Percentiles rank a stretch among this genome's conserved stretches.
These are phyloP conservation scores for Botrytis pseudocinerea DNA, from an alignment of 2,329 filamentous ascomycete genomes.

Conservation along the genomic window DNA sequence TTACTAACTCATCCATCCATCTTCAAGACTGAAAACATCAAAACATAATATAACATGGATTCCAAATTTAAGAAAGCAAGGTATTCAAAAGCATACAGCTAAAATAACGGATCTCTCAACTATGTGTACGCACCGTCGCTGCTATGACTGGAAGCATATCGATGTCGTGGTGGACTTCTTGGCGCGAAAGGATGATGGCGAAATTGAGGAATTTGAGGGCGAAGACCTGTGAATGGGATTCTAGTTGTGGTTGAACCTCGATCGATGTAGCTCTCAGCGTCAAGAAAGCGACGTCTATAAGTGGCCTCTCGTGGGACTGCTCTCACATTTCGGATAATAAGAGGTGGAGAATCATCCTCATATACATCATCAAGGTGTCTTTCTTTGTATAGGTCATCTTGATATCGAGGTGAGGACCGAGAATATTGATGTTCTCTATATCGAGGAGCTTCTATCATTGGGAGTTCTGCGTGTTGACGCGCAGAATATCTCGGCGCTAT, in stretches of 20 bases:
- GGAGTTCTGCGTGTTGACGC: slow-evolving; percentile 25
- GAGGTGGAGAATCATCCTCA: slow-evolving; percentile 3
- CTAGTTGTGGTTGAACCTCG: background rate
- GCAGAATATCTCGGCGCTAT: background rate
- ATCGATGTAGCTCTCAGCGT: slow-evolving; percentile 13
- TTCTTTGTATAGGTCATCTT: slow-evolving; percentile 2
- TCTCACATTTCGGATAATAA: background rate
- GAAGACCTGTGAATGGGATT: slow-evolving; percentile 20
- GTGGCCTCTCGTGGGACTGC: slow-evolving; percentile 11
- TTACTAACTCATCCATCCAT: background rate
- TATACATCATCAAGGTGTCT: slow-evolving; percentile 4
- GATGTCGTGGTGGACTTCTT: slow-evolving; percentile 17
- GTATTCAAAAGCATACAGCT: background rate
- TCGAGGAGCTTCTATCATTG: slow-evolving; percentile 15
- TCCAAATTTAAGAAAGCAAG: background rate
- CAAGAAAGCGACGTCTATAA: slow-evolving; percentile 15
- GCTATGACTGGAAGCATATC: slow-evolving; percentile 20
- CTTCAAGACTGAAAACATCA: background rate
- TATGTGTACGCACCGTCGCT: slow-evolving; percentile 4
- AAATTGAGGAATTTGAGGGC: slow-evolving; percentile 16
- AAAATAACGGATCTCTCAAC: background rate
- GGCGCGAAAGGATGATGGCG: slow-evolving; percentile 11
- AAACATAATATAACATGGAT: background rate
- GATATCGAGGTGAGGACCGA: slow-evolving; percentile 23
- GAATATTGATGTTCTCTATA: slow-evolving; percentile 10